Percentiles rank a stretch among this genome's conserved stretches.
These are phyloP conservation scores for Aspergillus caelatus DNA, from an alignment of 2,329 filamentous ascomycete genomes.

Conservation along the genomic window DNA sequence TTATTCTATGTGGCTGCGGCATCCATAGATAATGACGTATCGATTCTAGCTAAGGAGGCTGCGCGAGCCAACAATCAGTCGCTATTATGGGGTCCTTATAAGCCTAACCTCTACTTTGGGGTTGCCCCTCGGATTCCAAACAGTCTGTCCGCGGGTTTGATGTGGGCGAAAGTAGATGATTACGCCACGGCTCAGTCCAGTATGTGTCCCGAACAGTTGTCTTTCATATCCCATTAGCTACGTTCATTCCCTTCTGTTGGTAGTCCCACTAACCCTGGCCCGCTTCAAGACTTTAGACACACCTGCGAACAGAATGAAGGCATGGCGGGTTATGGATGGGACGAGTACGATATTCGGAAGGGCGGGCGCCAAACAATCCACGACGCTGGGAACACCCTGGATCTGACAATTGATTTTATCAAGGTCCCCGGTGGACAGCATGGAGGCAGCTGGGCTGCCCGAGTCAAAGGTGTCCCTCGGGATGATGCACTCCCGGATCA, in stretches of 20 bases:
- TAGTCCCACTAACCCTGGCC: constrained; percentile 19
- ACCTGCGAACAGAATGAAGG: constrained; percentile 95
- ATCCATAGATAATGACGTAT: constrained; percentile 32
- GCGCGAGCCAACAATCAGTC: constrained; percentile 70
- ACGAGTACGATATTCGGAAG: constrained; percentile 87
- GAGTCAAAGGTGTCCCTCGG: constrained; percentile 79
- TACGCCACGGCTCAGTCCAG: constrained; percentile 75
- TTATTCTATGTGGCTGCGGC: constrained; percentile 33
- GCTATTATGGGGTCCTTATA: constrained; percentile 93
- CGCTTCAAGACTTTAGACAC: constrained; percentile 73
- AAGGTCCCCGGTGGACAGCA: constrained; percentile 85
- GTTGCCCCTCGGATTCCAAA: constrained; percentile 79
- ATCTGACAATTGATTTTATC: constrained; percentile 90
- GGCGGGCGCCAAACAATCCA: constrained; percentile 90
- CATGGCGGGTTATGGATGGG: constrained; percentile 96
- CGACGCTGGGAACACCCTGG: constrained; percentile 82
- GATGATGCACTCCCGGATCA: constrained; percentile 67
- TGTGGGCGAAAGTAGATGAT: constrained; percentile 86
- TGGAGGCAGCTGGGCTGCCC: constrained; percentile 88
- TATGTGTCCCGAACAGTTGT: constrained; percentile 48
- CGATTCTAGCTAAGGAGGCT: constrained; percentile 43
- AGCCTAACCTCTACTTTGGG: constrained; percentile 92
- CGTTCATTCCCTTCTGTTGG: neutral
- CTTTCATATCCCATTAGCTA: neutral
- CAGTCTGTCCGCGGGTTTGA: constrained; percentile 77